Conservation (phyloP, 306 rosid species). For the Inga leiocalycina region DNA sequence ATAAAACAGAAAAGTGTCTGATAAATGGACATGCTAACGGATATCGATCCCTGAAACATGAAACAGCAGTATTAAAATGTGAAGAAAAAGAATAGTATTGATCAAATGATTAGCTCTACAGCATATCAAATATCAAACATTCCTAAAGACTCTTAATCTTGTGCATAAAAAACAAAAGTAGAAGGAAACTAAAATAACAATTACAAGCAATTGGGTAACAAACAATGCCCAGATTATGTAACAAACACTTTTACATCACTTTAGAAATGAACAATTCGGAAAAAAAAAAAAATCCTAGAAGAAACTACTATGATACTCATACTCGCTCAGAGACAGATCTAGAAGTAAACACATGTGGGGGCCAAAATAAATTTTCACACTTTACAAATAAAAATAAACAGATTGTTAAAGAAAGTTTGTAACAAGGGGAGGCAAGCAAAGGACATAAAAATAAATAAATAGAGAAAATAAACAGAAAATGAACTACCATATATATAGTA, state of each 20-base stretch:
- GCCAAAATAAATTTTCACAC: too few relatives aligned
- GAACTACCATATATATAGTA: not conserved
- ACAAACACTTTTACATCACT: conserved; percentile 6
- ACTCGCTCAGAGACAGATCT: too few relatives aligned
- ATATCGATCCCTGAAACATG: conserved; percentile 80
- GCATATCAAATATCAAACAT: not conserved
- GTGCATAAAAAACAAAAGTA: conserved; percentile 18
- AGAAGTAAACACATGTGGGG: too few relatives aligned
- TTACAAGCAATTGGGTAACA: not conserved
- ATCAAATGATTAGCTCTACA: conserved; percentile 12
- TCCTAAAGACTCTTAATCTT: not conserved
- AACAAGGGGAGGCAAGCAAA: not conserved
- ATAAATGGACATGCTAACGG: conserved; percentile 96
- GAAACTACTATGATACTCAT: not conserved
- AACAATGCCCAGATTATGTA: not conserved
- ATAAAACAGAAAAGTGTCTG: conserved; percentile 94
- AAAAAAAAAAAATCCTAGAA: not conserved
- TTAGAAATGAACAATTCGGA: not conserved
- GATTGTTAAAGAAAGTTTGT: not conserved
- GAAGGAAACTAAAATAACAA: conserved; percentile 16
- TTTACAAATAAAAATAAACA: not conserved
- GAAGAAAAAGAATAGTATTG: conserved; percentile 20
- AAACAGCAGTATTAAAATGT: conserved; percentile 25
- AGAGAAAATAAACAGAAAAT: conserved; percentile 9
- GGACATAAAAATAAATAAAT: not conserved